Evolutionary conservation across 1,284 basidiomycete genomes (phyloP), one percentile per base, ranked within the genome.

Genomic region (Peniophora sp.): DNA sequence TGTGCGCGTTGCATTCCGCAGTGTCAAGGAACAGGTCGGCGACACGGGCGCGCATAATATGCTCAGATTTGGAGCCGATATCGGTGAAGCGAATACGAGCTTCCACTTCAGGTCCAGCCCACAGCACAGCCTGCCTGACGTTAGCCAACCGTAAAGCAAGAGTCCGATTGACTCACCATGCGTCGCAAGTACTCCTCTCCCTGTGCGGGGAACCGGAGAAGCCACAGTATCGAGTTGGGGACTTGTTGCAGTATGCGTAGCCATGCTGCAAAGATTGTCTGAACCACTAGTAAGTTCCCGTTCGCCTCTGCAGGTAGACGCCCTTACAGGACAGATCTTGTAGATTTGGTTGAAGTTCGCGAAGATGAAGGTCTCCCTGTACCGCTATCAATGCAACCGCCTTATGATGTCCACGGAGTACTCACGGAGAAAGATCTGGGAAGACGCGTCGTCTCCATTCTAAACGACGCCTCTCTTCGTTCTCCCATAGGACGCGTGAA

Each of bases 321-420:
- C n/a, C 5, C 38, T 41, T n/a, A 41, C 38, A 41, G 38, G 16
- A 48, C 58, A 39, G 54, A 70, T 72, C 63, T 78, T 78, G 62
- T 79, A 78, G 19, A 78, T 65, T 70, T 83, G 80, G 58, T 81
- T 83, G 61, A 81, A 83, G 58, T 81, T 79, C 49, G 79, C 78
- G 58, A 83, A 82, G 55, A 83, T 77, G 52, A 83, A 58, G 17
- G 72, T 62, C 60, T 74, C 66, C 52, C 74, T 76, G 48, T 8
- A 32, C 9, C 36, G 5, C 5, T 22, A 9, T 41, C 9, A 41
- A 16, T 5, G 23, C 23, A n/a, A 9, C 10, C 44, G 23, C 19
- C 12, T 32, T 47, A 16, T 38, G 47, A 22, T 12, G 48, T 12
- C n/a, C n/a, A n/a, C 22, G 39, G 11, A 39, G 32, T 23, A 51